These are phyloP conservation scores for Sparassis latifolia DNA, from an alignment of 1,284 basidiomycete genomes.

Conservation along the genomic window DNA sequence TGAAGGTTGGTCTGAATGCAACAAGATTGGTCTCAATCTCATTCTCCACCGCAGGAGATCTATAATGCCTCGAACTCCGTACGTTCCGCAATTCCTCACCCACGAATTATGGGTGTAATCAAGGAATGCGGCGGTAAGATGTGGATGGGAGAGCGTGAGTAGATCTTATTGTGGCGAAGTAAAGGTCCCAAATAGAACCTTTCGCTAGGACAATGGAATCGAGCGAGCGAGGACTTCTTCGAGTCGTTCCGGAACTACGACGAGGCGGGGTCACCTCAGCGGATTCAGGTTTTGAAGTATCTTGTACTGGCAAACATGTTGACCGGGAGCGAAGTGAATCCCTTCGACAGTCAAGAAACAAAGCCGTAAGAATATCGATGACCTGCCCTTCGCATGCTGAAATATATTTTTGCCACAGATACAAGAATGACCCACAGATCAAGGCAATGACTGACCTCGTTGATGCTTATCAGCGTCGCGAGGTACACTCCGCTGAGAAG, in stretches of 20 bases:
- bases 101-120: slow-evolving; percentile 97
- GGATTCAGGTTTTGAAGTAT: slow-evolving; percentile 98
- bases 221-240: slow-evolving; percentile 97
- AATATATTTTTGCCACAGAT: slow-evolving; percentile 41
- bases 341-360: slow-evolving; percentile 98
- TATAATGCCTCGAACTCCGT: slow-evolving; percentile 94
- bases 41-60: slow-evolving; percentile 62
- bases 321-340: slow-evolving; percentile 97
- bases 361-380: slow-evolving; percentile 68
- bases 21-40: not conserved
- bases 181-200: not conserved
- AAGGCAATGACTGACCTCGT: slow-evolving; percentile 98
- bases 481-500: slow-evolving; percentile 94
- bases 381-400: not conserved
- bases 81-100: slow-evolving; percentile 95
- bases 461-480: slow-evolving; percentile 91
- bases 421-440: slow-evolving; percentile 95
- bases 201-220: slow-evolving; percentile 82
- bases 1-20: slow-evolving; percentile 55
- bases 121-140: slow-evolving; percentile 99
- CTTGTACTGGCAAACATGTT: slow-evolving; percentile 98
- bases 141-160: slow-evolving; percentile 99
- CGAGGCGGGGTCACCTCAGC: slow-evolving; percentile 93
- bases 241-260: slow-evolving; percentile 99
- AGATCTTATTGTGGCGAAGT: not conserved